Evolutionary conservation across 352 stramenopile genomes (phyloP), one percentile per base, ranked within the genome.

Genomic region (Globisporangium spinosum): DNA sequence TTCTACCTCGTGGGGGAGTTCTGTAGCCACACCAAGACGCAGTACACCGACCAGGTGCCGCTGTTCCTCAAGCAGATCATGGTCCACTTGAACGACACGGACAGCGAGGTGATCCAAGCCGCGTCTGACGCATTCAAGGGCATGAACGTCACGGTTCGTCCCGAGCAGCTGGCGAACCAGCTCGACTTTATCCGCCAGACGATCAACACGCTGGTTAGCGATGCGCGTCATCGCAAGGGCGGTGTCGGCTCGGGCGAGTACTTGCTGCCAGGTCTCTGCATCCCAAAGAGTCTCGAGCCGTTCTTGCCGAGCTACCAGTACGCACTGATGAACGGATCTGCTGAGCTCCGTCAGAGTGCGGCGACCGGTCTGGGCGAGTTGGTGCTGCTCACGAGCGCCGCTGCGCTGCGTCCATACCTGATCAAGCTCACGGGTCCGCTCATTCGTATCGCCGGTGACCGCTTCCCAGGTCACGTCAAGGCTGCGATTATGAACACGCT

Each of bases 401-500:
- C 85, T 57, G 74, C 93, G 59, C 84, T 98, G 63, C 98, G 98
- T 63, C 96, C 96, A 59, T 97, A 99, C 75, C 82, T 99, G 65
- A 98, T 99, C 81, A 99, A 99, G 84, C 94, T 99, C 72, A 91
- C 98, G 64, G 92, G 92, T 47, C 90, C 92, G 51, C 90, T 99
- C 40, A 98, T 99, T 81, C 96, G 98, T 81, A 99, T 99, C 77
- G 97, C 99, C 59, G 98, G 97, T 64, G 98, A 99, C 71, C 87
- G 97, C n/a, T 99, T 99, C 83, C 90, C 96, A 20, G 87, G 93
- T 29, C 91, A 97, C 64, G 97, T 99, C 45, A 99, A 99, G 84
- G 93, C 97, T 69, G 97, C 97, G 12, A 99, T 99, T 70, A 77
- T 99, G 62, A 85, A 98, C 71, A 99, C 96, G 45, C 78, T 99